phyloP scores from a whole-genome alignment of 257 asterid genomes.

The Nicotiana sylvestris region DNA sequence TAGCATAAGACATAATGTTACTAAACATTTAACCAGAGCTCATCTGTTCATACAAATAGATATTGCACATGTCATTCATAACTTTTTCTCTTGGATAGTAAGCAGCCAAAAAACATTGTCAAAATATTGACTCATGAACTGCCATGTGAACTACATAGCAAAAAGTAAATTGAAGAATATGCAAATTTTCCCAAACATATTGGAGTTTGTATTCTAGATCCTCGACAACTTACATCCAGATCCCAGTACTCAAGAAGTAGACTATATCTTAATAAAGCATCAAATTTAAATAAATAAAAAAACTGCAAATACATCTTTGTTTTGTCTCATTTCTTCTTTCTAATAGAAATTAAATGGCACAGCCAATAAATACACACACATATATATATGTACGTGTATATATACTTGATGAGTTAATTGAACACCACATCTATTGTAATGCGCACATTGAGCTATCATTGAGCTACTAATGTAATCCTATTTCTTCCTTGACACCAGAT shows the following conservation, averaged over 20 bases:
- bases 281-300: background rate
- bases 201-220: background rate
- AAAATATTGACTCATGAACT: background rate
- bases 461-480: background rate
- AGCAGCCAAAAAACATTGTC: background rate
- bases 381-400: background rate
- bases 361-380: background rate
- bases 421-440: background rate
- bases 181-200: background rate
- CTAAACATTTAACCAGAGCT: background rate
- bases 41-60: background rate
- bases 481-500: background rate
- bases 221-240: background rate
- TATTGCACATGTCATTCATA: background rate
- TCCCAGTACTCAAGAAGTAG: background rate
- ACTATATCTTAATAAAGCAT: background rate
- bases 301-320: background rate
- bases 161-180: background rate
- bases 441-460: background rate
- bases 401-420: background rate
- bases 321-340: background rate
- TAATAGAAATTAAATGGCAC: background rate
- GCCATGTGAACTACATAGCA: background rate
- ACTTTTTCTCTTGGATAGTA: background rate
- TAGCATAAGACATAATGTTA: constrained; percentile 10